Evolutionary conservation across 2,329 filamentous ascomycete genomes (phyloP), one percentile per base, ranked within the genome.

Genomic region (Bipolaris bicolor): DNA sequence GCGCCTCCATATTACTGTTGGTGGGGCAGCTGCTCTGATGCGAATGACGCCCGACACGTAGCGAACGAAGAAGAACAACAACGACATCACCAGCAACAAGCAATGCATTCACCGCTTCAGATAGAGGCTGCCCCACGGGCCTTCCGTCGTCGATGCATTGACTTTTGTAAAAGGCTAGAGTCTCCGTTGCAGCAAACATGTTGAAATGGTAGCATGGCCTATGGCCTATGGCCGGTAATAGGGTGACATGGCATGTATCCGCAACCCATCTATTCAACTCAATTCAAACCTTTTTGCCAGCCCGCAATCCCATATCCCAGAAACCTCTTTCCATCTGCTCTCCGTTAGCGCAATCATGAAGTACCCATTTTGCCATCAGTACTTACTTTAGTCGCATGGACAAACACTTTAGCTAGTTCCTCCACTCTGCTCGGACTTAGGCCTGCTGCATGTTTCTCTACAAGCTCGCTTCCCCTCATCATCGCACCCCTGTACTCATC

Each of bases 391-490:
- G 92, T 96, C n/a, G 90, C 91, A 66, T 92, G 89, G 45, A 92
- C 86, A 71, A 97, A 97, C 49, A 97, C 91, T 63, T 85, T 82
- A 44, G 94, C 86, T 48, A 98, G 79, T 72, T 96, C 90, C 66
- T 97, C 92, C 56, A 97, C 85, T 41, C 92, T 83, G 36, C 81
- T 81, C 0, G 89, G 87, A 2, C 91, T 93, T 65, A 94, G 90
- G 47, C 86, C 79, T n/a, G 83, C 79, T 15, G 90, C 88, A 69
- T 92, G 84, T 64, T 86, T 84, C 76, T 97, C 94, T 7, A 97
- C 82, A 29, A 96, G 77, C 59, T 86, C 90, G 90, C 61, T 66
- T 20, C 91, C 91, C 3, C 86, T 82, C 62, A 81, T 81, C 52
- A 96, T 90, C 5, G 91, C 90, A 60, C 87, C 82, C 0, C 82